Evolutionary conservation across 2,329 filamentous ascomycete genomes (phyloP).

Genomic region (Teratosphaeria viscida): DNA sequence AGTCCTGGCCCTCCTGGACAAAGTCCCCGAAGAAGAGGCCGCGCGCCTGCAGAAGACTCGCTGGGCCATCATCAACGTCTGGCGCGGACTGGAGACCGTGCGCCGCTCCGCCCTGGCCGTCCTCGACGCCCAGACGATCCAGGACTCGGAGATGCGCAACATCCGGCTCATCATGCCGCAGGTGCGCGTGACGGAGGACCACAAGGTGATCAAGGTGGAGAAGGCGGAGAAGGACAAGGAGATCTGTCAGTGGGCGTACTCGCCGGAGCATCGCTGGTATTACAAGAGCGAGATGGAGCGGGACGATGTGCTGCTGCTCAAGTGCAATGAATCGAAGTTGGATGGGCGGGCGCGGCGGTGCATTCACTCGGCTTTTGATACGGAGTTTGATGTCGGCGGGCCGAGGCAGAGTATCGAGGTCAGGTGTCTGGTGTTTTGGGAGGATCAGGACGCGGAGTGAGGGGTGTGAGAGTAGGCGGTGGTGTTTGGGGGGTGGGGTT

Average conservation of each 20-base stretch:
- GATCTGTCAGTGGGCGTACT: neutral
- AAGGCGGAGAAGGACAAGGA: neutral
- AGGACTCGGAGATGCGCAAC: neutral
- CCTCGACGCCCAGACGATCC: neutral
- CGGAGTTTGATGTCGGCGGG: neutral
- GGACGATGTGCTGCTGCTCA: slow-evolving; percentile 1
- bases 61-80: slow-evolving; percentile 2
- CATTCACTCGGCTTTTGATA: neutral
- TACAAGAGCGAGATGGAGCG: neutral
- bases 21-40: neutral
- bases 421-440: slow-evolving; percentile 5
- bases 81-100: neutral
- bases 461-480: neutral
- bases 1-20: neutral
- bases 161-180: neutral
- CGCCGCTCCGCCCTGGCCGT: neutral
- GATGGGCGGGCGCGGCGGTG: neutral
- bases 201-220: neutral
- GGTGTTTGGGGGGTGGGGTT: too few relatives aligned
- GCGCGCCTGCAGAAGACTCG: neutral
- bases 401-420: slow-evolving; percentile 11
- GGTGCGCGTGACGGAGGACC: neutral
- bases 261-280: neutral
- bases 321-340: slow-evolving; percentile 1
- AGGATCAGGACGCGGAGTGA: neutral